Base-by-base conservation (phyloP, 2,329 filamentous ascomycete genomes). In the Ophiostoma perfectum region DNA sequence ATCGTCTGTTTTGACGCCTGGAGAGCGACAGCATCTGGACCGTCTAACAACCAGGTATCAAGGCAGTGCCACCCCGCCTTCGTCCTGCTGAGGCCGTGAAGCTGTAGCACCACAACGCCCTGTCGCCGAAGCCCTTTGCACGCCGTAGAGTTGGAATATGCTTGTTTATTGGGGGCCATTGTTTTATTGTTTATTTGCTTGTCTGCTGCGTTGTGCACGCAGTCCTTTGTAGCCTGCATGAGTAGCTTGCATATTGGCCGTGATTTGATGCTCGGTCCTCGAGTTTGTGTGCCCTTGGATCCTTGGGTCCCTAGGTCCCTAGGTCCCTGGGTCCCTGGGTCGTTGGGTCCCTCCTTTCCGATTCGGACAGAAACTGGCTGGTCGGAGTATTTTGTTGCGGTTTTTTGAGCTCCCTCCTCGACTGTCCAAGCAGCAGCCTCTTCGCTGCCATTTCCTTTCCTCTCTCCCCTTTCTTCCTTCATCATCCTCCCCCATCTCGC, bases 231-330 rank as follows among this genome's bases (percentile, higher is more conserved):
- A 52, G 49, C 49, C 16, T 18, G 27, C 55, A 27, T 27, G 27
- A 60, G 55, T 36, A 60, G 49, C 49, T 27, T 55, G 49, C 49
- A 55, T 62, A 39, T 62, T 44, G 11, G 39, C 16, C 39, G 7
- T 63, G 60, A 64, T 64, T 47, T 44, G 60, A 63, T 44, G 63
- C n/a, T 64, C 42, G 63, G 63, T 47, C 18, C 42, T 64, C 42
- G 42, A 44, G 8, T 38, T 64, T 64, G 39, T 42, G 60, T 36
- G 63, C 63, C 41, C 18, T 64, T 42, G 63, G 63, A 4, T 64
- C 42, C 62, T 42, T 44, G 49, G 49, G n/a, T 27, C 49, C 18
- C 41, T 64, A 2, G 63, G 41, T 47, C 18, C 42, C 45, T 18
- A n/a, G 27, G 8, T 38, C 47, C 47, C 16, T 42, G 60, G 14